Evolutionary conservation across 352 stramenopile genomes (phyloP), one percentile per base, ranked within the genome.

Genomic region (Phytophthora ohioensis): DNA sequence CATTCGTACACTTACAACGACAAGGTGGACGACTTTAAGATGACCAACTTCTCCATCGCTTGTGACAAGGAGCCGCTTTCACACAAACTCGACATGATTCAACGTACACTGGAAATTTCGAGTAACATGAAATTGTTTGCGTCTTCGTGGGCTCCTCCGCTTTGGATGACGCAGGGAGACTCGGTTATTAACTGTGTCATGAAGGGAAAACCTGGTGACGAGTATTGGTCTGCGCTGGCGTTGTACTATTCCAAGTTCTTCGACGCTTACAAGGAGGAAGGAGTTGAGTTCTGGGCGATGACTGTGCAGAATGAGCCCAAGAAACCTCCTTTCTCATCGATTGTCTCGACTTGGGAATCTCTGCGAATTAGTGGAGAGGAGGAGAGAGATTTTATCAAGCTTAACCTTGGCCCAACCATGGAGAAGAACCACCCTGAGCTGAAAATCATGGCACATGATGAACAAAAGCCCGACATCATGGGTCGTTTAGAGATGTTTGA

Each of bases 1-100:
- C 76, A 61, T 7, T 77, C 88, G 39, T 97, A 97, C 78, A 93
- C 76, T 69, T 96, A 96, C 77, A 90, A 93, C 66, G 65, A 90
- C 35, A 70, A 85, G 13, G 75, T 63, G 27, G 84, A 75, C 41
- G 91, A 97, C 17, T 49, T 49, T 32, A n/a, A 49, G 17, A 49
- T 49, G 43, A 31, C 43, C 43, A 49, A 49, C 17, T 49, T 49
- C 43, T 15, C 43, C 17, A 49, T 49, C 27, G 43, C 43, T 27
- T 34, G 17, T n/a, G 43, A 49, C 27, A 49, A 49, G 43, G 43
- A 10, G n/a, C 43, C 43, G 17, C 3, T 12, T n/a, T 49, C 17
- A 3, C 9, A 49, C 43, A 49, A 49, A 7, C 9, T 49, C 43
- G 15, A 49, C 7, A 49, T 49, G 43, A 49, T 49, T 27, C 43